Conservation (phyloP, 495 filamentous ascomycete genomes). For the Podospora appendiculata region DNA sequence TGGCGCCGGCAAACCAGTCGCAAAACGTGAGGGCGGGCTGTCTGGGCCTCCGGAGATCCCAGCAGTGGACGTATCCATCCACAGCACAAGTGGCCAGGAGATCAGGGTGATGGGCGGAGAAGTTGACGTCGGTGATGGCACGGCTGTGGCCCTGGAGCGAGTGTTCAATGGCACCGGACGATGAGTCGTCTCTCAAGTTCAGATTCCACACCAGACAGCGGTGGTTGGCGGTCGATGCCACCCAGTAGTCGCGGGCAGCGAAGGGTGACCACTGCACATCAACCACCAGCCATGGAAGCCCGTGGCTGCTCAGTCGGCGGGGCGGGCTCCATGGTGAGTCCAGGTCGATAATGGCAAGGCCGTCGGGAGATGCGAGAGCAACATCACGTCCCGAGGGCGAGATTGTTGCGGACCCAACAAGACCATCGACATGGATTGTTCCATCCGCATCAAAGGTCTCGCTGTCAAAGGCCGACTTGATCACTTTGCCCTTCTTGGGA, state of each 20-base stretch:
- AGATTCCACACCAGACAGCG: slow-evolving; percentile 95
- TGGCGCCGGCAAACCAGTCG: slow-evolving; percentile 91
- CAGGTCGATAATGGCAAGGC: slow-evolving; percentile 87
- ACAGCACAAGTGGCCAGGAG: slow-evolving; percentile 84
- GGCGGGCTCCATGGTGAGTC: slow-evolving; percentile 87
- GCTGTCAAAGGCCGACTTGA: slow-evolving; percentile 71
- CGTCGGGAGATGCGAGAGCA: slow-evolving; percentile 80
- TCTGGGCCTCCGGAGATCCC: slow-evolving; percentile 76
- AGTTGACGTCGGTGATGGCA: slow-evolving; percentile 96
- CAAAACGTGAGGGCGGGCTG: slow-evolving; percentile 75
- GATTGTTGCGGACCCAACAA: slow-evolving; percentile 60
- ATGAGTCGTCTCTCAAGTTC: slow-evolving; percentile 60
- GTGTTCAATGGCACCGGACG: slow-evolving; percentile 71
- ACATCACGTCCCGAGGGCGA: slow-evolving; percentile 90
- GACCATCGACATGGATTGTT: slow-evolving; percentile 70
- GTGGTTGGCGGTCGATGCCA: slow-evolving; percentile 88
- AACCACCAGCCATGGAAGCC: slow-evolving; percentile 91
- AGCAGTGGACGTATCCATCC: slow-evolving; percentile 88
- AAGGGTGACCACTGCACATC: slow-evolving; percentile 98
- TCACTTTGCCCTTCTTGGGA: slow-evolving; percentile 39
- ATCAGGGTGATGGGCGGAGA: slow-evolving; percentile 86
- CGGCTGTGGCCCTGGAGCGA: slow-evolving; percentile 84
- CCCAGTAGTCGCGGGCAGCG: slow-evolving; percentile 81
- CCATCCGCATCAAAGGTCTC: slow-evolving; percentile 81
- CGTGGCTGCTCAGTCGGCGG: slow-evolving; percentile 70